phyloP scores from a whole-genome alignment of 1,284 basidiomycete species.

The Puccinia coronata region DNA sequence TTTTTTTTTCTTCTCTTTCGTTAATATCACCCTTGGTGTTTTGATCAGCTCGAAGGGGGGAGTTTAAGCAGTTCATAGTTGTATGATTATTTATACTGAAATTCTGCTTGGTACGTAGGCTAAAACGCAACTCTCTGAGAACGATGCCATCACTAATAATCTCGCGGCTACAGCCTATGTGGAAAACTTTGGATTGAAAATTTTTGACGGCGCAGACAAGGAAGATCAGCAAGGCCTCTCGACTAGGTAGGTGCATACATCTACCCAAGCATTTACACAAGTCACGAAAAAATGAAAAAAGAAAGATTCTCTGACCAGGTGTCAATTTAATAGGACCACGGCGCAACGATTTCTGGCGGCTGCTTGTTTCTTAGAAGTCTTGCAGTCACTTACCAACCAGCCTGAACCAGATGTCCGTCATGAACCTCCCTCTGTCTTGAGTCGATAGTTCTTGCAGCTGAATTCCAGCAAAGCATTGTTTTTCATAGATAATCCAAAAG shows the following conservation, averaged over 20 bases:
- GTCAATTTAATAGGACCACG: constrained; percentile 65
- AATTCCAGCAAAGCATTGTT: constrained; percentile 46
- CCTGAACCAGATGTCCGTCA: constrained; percentile 57
- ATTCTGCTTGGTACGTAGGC: constrained; percentile 60
- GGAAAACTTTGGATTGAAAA: constrained; percentile 87
- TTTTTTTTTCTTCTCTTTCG: background rate
- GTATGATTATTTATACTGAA: background rate
- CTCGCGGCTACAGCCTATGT: constrained; percentile 80
- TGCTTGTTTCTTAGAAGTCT: constrained; percentile 79
- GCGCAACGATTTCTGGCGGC: constrained; percentile 86
- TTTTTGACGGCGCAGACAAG: constrained; percentile 86
- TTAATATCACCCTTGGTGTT: background rate
- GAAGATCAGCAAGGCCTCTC: constrained; percentile 78
- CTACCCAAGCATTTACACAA: background rate
- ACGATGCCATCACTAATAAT: constrained; percentile 82
- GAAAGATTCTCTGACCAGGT: background rate
- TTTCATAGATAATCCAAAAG: constrained; percentile 70
- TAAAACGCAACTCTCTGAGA: constrained; percentile 72
- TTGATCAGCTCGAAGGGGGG: background rate
- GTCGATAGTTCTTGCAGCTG: background rate
- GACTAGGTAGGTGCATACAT: constrained; percentile 60
- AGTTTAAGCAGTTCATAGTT: too few species aligned
- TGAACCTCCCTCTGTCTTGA: constrained; percentile 57
- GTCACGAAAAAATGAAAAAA: background rate
- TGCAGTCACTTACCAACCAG: constrained; percentile 69